Base-by-base conservation (phyloP, 371 early-diverging fungal species). In the Quaeritorhiza haematococci region DNA sequence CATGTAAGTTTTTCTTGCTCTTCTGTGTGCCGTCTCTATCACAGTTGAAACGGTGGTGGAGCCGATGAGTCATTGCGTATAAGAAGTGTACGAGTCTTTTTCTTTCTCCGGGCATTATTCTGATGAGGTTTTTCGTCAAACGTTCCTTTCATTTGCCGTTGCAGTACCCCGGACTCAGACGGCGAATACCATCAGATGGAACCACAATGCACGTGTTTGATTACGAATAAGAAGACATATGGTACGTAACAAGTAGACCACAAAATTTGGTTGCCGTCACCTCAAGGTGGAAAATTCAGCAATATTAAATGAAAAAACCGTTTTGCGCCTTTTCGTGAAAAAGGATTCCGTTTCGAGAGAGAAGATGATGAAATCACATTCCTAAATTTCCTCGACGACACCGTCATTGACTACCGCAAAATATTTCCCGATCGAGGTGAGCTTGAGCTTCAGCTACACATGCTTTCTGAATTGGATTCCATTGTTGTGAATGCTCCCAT, bases 341-440 rank as follows among this genome's bases (percentile, higher is more conserved):
- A 26, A 58, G 67, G 52, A 6, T 13, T 69, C 8, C 63, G 69
- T 21, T 69, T 69, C 46, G 28, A 38, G 13, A 53, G 24, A 10
- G 63, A 59, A 38, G 66, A 65, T 24, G 69, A 69, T 29, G 69
- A 65, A 42, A 54, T 66, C 13, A 38, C 53, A 24, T 66, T 66
- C 21, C 54, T 69, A 6, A 58, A 62, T 24, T 54, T 51, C 42
- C 51, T 69, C 28, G 43, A 61, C 8, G 19, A 47, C 48, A 8
- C 26, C 48, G 13, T 19, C 38, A 38, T 38, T 19, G 13, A 19
- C 38, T 13, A 38, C 38, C 38, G 38, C n/a, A n/a, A n/a, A n/a
- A n/a, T n/a, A n/a, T n/a, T n/a, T n/a, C n/a, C n/a, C n/a, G n/a
- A n/a, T 38, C 38, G 38, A 13, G 13, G 19, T 38, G 13, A 19